Base-by-base conservation (phyloP, 164 flowering plant species). In the Sextonia rubra region DNA sequence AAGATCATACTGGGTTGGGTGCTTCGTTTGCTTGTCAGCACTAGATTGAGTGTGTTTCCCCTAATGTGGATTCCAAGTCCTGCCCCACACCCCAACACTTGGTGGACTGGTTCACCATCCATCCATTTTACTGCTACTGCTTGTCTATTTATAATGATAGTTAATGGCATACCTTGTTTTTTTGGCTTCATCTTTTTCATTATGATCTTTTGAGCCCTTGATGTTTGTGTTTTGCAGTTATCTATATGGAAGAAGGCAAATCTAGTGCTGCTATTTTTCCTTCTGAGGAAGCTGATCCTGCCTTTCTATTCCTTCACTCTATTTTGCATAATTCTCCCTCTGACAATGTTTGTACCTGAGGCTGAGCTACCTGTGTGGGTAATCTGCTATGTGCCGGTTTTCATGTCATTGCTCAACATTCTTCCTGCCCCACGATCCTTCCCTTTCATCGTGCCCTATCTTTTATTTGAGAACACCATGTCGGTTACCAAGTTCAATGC, bases 401-500 rank as follows among this genome's bases (percentile, higher is more conserved):
- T 82, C 71, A 85, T 91, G 91, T 88, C 97, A 23, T 78, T 91
- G 62, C 90, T 92, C 72, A 92, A 90, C 87, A 86, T 92, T 29
- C 91, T 92, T 73, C 97, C 97, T 0, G 76, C 93, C 23, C 97
- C 95, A 7, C 84, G 84, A 80, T 90, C 96, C 25, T 82, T 92
- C 77, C 97, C 97, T 25, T 92, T 92, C 86, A 82, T 92, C 18
- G 90, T 88, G 29, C 97, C 97, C 12, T 92, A 90, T 79, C 96
- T 92, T 69, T 85, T 92, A 2, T 90, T 92, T 69, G 97, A 90
- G 69, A 92, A 92, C 86, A 90, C 97, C 64, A 92, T 92, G 95
- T 92, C 97, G 0, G 96, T 92, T 8, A 92, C 97, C 77, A 90
- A 92, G 73, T 92, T 92, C 90, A 89, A 90, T 74, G 97, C 95